phyloP scores from a whole-genome alignment of 2,329 filamentous ascomycete species.

The Aureobasidium sp. region DNA sequence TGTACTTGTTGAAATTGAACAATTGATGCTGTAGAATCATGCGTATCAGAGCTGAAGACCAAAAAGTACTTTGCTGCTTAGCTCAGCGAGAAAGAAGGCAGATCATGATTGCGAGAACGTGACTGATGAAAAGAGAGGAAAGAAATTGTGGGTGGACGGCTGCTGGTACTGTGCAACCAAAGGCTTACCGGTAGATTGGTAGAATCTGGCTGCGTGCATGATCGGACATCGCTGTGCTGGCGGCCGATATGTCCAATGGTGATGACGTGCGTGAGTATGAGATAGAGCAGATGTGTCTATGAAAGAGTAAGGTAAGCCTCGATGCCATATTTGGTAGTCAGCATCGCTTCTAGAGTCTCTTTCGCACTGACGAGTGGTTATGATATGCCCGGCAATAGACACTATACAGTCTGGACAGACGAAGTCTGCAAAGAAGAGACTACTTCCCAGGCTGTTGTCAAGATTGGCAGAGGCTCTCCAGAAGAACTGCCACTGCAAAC shows the following conservation, averaged over 20 bases:
- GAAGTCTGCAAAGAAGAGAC: too few species aligned
- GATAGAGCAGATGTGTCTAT: background rate
- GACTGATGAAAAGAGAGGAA: background rate
- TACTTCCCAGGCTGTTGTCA: too few species aligned
- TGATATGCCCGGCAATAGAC: too few species aligned
- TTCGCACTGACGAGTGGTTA: too few species aligned
- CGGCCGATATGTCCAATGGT: background rate
- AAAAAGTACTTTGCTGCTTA: background rate
- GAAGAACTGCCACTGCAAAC: too few species aligned
- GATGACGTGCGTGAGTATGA: background rate
- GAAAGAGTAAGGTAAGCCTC: background rate
- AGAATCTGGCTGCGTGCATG: slow-evolving; percentile 1
- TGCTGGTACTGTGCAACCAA: slow-evolving; percentile 1
- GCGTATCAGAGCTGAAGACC: background rate
- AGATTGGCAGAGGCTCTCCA: too few species aligned
- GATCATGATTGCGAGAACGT: background rate
- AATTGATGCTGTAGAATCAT: background rate
- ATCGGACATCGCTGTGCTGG: slow-evolving; percentile 7
- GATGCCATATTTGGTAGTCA: too few species aligned
- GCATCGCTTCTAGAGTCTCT: too few species aligned
- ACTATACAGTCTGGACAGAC: too few species aligned
- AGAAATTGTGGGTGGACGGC: background rate
- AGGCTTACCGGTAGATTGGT: slow-evolving; percentile 5
- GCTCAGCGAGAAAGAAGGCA: background rate
- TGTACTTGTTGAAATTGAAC: background rate